These are phyloP conservation scores for Wallacemonas rigidus DNA, from an alignment of 208 protist species.

Conservation along the genomic window DNA sequence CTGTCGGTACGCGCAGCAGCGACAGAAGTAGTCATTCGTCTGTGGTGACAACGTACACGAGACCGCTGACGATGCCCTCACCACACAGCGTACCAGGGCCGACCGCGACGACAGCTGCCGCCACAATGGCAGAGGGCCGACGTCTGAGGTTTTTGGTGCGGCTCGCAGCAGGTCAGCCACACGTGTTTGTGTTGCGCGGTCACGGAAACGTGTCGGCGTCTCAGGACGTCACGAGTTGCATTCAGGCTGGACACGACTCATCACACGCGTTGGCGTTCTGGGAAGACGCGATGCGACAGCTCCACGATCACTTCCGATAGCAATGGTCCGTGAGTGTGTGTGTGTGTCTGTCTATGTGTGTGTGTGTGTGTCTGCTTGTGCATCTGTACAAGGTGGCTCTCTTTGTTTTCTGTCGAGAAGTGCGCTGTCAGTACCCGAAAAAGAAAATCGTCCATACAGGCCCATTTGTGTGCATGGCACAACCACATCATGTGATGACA, in stretches of 20 bases:
- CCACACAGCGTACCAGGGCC: too few relatives aligned
- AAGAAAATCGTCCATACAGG: too few relatives aligned
- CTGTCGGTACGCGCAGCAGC: too few relatives aligned
- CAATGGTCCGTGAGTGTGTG: too few relatives aligned
- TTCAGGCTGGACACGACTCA: constrained; percentile 3
- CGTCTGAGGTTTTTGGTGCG: not conserved
- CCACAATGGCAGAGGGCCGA: not conserved
- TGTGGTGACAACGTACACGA: not conserved
- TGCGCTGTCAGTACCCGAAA: too few relatives aligned
- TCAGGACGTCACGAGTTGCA: not conserved
- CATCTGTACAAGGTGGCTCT: too few relatives aligned
- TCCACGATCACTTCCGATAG: not conserved
- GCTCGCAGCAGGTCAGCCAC: not conserved
- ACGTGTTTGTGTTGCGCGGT: not conserved
- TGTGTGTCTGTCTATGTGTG: too few relatives aligned
- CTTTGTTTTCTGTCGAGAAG: too few relatives aligned
- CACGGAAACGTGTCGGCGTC: not conserved
- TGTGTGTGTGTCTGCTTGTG: too few relatives aligned
- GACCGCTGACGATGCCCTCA: not conserved
- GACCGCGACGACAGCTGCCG: too few relatives aligned
- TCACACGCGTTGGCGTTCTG: constrained; percentile 2
- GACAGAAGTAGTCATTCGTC: not conserved
- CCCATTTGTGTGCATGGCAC: too few relatives aligned
- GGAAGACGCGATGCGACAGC: constrained; percentile 3
- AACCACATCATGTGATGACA: too few relatives aligned